Percentiles rank a stretch among this genome's conserved stretches.
Evolutionary conservation across 2,329 filamentous ascomycete genomes (phyloP).

Genomic region (Phaeoacremonium minimum): DNA sequence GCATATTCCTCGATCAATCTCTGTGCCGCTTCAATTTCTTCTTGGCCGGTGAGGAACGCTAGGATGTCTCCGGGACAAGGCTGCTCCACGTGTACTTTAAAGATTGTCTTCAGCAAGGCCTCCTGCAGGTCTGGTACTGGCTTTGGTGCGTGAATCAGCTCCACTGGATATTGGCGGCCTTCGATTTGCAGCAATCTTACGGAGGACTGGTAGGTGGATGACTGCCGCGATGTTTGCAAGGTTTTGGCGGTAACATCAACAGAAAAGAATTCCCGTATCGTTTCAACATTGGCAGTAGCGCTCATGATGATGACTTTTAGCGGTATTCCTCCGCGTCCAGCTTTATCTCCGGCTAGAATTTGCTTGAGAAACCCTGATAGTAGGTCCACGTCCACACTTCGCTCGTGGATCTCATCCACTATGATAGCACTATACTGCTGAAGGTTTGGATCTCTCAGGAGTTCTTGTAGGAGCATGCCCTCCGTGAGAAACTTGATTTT

Average conservation of each 20-base stretch:
- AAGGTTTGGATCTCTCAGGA: conserved; percentile 78
- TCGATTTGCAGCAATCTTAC: conserved; percentile 62
- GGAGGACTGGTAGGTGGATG: conserved; percentile 8
- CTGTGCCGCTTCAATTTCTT: conserved; percentile 82
- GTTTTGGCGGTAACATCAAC: conserved; percentile 4
- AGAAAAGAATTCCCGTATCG: conserved; percentile 71
- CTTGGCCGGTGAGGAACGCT: conserved; percentile 88
- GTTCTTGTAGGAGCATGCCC: conserved; percentile 92
- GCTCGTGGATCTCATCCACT: conserved; percentile 95
- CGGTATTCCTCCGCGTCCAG: conserved; percentile 65
- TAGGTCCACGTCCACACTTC: conserved; percentile 90
- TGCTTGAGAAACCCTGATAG: conserved; percentile 84
- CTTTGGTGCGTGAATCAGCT: conserved; percentile 67
- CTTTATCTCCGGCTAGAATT: conserved; percentile 59
- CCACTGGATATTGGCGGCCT: conserved; percentile 83
- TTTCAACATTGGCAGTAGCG: conserved; percentile 86
- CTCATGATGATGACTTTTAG: conserved; percentile 96
- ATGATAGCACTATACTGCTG: conserved; percentile 84
- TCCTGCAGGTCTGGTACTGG: conserved; percentile 81
- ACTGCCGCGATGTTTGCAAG: conserved; percentile 6
- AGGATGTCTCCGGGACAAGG: conserved; percentile 91
- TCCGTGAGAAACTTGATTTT: conserved; percentile 93
- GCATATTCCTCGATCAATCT: conserved; percentile 78
- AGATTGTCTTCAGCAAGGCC: conserved; percentile 73
- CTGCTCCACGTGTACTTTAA: conserved; percentile 82